These are phyloP conservation scores for Gilbertella persicaria DNA, from an alignment of 371 early-diverging fungal genomes.

Conservation along the genomic window DNA sequence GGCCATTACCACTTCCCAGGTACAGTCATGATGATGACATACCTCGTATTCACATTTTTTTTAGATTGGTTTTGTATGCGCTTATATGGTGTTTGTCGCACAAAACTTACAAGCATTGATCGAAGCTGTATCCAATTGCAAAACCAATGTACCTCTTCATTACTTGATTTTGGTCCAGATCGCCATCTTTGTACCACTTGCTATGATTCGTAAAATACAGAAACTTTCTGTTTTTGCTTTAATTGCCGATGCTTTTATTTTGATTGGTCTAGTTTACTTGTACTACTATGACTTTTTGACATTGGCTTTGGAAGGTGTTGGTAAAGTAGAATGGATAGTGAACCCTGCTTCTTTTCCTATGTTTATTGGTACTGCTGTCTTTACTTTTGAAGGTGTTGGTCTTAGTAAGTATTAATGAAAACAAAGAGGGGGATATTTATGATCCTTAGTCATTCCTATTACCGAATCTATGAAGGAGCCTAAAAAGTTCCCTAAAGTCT, in stretches of 20 bases:
- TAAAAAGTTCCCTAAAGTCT: constrained; percentile 71
- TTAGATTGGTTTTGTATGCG: constrained; percentile 83
- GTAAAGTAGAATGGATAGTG: constrained; percentile 64
- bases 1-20: constrained; percentile 75
- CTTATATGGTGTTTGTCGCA: constrained; percentile 87
- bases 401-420: constrained; percentile 44
- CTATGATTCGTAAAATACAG: constrained; percentile 82
- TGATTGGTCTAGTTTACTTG: constrained; percentile 76
- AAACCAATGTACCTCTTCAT: constrained; percentile 34
- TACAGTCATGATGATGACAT: constrained; percentile 22
- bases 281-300: constrained; percentile 69
- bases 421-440: constrained; percentile 6
- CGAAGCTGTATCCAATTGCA: constrained; percentile 60
- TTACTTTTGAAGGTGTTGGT: constrained; percentile 90
- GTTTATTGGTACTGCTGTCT: constrained; percentile 88
- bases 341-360: constrained; percentile 74
- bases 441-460: constrained; percentile 57
- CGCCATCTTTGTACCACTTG: constrained; percentile 75
- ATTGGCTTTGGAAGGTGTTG: constrained; percentile 60
- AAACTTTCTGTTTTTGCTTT: constrained; percentile 76
- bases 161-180: constrained; percentile 73
- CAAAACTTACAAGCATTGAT: constrained; percentile 77
- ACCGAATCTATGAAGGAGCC: constrained; percentile 85
- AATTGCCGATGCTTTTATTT: constrained; percentile 83
- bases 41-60: not conserved